Percentiles rank a stretch among this genome's conserved stretches.
Conservation (phyloP, 2,329 filamentous ascomycete species). For the Coniochaeta prunicola region DNA sequence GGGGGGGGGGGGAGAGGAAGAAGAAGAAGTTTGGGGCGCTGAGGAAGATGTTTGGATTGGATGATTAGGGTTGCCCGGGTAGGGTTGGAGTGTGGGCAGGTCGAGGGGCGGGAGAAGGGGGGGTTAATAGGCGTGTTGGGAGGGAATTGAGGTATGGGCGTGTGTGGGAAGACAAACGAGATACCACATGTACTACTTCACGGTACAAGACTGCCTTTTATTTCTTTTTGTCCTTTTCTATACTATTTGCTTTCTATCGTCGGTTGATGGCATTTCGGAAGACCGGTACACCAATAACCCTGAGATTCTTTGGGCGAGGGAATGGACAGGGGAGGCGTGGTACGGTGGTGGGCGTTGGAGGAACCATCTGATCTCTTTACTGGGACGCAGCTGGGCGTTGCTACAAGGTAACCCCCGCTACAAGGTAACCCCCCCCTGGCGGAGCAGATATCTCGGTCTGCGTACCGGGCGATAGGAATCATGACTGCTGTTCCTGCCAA, state of each 20-base stretch:
- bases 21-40: slow-evolving; percentile 64
- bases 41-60: slow-evolving; percentile 55
- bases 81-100: background rate
- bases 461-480: no score
- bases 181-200: background rate
- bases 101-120: background rate
- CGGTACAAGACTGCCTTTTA: background rate
- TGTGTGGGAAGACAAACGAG: background rate
- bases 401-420: no score
- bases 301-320: no score
- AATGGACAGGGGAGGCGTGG: no score
- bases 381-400: no score
- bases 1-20: slow-evolving; percentile 8
- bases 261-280: background rate
- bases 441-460: no score
- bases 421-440: no score
- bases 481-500: no score
- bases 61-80: slow-evolving; percentile 27
- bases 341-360: no score
- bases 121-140: no score
- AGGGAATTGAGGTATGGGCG: background rate
- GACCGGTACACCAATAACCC: background rate
- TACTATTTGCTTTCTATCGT: background rate
- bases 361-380: no score
- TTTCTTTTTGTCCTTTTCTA: background rate